Evolutionary conservation across 768 basidiomycete species (phyloP).

Genomic region (Mycena kentingensis): DNA sequence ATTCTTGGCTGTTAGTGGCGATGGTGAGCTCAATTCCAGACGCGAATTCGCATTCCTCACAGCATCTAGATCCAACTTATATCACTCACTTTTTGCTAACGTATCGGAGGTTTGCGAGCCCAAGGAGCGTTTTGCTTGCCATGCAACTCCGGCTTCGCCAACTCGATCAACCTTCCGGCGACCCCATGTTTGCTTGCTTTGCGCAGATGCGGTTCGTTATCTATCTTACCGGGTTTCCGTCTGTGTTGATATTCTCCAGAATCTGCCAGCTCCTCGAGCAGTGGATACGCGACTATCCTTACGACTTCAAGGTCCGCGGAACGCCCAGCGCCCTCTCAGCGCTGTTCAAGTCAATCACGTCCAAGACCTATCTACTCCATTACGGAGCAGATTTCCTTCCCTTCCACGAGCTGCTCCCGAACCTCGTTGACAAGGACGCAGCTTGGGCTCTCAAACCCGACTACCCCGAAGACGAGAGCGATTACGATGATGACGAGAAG

Average conservation of each 20-base stretch:
- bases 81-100: slow-evolving; percentile 81
- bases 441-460: slow-evolving; percentile 76
- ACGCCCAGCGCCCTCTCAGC: slow-evolving; percentile 73
- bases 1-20: slow-evolving; percentile 81
- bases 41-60: too few relatives aligned
- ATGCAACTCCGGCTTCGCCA: slow-evolving; percentile 88
- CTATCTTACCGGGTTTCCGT: slow-evolving; percentile 10
- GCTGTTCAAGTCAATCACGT: slow-evolving; percentile 75
- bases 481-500: slow-evolving; percentile 48
- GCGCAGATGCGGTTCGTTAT: slow-evolving; percentile 77
- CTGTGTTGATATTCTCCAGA: slow-evolving; percentile 38
- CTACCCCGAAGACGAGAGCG: slow-evolving; percentile 57
- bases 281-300: slow-evolving; percentile 76
- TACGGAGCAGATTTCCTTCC: slow-evolving; percentile 84
- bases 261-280: slow-evolving; percentile 78
- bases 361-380: slow-evolving; percentile 80
- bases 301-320: slow-evolving; percentile 78
- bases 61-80: slow-evolving; percentile 78
- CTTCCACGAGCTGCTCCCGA: slow-evolving; percentile 69
- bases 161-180: slow-evolving; percentile 68
- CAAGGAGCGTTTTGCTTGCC: slow-evolving; percentile 76
- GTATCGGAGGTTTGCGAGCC: slow-evolving; percentile 80
- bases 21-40: slow-evolving; percentile 71
- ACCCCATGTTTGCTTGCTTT: slow-evolving; percentile 85
- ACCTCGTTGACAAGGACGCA: slow-evolving; percentile 65